Conservation (phyloP, 768 basidiomycete species). For the Lentinula sp. region DNA sequence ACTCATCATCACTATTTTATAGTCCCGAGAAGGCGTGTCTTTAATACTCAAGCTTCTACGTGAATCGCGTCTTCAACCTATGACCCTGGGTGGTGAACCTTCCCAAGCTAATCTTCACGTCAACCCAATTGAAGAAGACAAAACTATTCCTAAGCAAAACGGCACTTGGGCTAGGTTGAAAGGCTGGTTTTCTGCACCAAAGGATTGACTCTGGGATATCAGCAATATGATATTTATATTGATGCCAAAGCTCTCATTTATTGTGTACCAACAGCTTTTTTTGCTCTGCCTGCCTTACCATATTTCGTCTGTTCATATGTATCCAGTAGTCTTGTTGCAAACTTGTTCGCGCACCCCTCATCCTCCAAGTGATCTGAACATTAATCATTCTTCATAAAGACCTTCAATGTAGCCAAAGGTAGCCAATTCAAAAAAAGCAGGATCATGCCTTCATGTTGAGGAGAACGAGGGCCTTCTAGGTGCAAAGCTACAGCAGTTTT, state of each 20-base stretch:
- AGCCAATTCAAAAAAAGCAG: too few relatives aligned
- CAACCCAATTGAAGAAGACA: conserved; percentile 3
- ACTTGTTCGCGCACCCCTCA: neutral
- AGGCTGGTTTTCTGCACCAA: conserved; percentile 32
- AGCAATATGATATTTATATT: conserved; percentile 5
- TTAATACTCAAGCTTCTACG: conserved; percentile 75
- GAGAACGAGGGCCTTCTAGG: too few relatives aligned
- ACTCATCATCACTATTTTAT: conserved; percentile 9
- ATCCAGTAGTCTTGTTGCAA: neutral
- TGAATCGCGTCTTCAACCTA: conserved; percentile 64
- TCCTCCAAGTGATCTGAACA: neutral
- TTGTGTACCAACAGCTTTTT: conserved; percentile 4
- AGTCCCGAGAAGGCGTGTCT: conserved; percentile 88
- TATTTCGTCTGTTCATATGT: neutral
- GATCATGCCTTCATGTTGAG: too few relatives aligned
- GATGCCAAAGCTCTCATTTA: neutral
- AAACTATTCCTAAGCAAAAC: conserved; percentile 1
- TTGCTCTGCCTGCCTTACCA: neutral
- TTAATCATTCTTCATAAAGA: neutral
- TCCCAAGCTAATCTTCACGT: neutral
- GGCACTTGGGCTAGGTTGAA: conserved; percentile 34
- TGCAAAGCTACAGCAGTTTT: too few relatives aligned
- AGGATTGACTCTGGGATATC: neutral
- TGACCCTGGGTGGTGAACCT: conserved; percentile 35
- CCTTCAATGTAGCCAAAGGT: too few relatives aligned